Conservation (phyloP, 306 rosid genomes). For the Castanopsis chinensis region DNA sequence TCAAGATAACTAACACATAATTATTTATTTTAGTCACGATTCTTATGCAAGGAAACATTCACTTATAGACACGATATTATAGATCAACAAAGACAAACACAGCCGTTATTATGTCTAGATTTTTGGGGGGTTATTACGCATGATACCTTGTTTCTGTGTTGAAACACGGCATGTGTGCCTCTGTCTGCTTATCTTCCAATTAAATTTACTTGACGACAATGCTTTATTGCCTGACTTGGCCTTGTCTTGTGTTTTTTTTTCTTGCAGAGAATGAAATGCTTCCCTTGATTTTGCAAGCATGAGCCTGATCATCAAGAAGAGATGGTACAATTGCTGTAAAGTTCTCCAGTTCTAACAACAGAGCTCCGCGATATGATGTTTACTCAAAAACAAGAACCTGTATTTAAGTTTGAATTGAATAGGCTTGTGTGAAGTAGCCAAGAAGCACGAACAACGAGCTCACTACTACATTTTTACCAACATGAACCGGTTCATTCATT, state of each 20-base stretch:
- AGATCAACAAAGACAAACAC: neutral
- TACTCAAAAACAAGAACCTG: neutral
- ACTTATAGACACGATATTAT: neutral
- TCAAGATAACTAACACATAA: neutral
- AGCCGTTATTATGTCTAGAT: no score
- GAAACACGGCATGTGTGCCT: neutral
- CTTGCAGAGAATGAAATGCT: constrained; percentile 91
- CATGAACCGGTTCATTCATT: no score
- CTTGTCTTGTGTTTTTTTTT: constrained; percentile 18
- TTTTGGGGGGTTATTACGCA: no score
- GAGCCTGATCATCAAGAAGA: constrained; percentile 11
- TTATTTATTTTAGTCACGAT: neutral
- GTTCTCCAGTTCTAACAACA: neutral
- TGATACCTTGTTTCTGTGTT: neutral
- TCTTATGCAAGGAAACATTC: neutral
- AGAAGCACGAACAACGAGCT: neutral
- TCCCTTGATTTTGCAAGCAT: constrained; percentile 54
- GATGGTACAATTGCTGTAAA: neutral
- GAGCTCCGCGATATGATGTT: neutral
- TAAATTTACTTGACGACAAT: neutral
- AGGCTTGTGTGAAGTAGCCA: neutral
- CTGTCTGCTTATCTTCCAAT: neutral
- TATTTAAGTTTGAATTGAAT: neutral
- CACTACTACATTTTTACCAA: no score
- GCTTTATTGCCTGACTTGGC: constrained; percentile 3